Conservation (phyloP, 495 filamentous ascomycete species). For the Xylaria cubensis region DNA sequence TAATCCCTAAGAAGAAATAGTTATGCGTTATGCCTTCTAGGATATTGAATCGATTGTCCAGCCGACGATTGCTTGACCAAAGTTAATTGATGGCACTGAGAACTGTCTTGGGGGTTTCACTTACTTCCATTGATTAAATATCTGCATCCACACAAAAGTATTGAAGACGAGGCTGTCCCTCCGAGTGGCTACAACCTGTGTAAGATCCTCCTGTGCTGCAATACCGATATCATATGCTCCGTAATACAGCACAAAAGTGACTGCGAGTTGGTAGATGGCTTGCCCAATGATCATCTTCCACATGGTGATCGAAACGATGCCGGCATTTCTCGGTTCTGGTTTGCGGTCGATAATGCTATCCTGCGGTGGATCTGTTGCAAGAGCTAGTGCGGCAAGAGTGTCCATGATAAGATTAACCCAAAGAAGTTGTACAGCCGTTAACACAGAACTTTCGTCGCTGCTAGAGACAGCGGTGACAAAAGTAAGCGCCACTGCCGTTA, state of each 20-base stretch:
- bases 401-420: slow-evolving; percentile 98
- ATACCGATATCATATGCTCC: slow-evolving; percentile 68
- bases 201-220: slow-evolving; percentile 40
- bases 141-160: slow-evolving; percentile 96
- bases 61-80: slow-evolving; percentile 70
- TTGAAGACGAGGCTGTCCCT: slow-evolving; percentile 86
- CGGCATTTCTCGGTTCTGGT: slow-evolving; percentile 78
- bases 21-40: slow-evolving; percentile 81
- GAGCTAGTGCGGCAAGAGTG: slow-evolving; percentile 83
- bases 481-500: slow-evolving; percentile 83
- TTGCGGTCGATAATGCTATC: slow-evolving; percentile 81
- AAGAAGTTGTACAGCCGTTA: slow-evolving; percentile 85
- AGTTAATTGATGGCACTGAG: slow-evolving; percentile 39
- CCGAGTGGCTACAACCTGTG: slow-evolving; percentile 42
- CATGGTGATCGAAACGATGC: slow-evolving; percentile 84
- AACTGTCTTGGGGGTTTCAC: slow-evolving; percentile 35
- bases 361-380: slow-evolving; percentile 84
- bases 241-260: slow-evolving; percentile 83
- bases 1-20: slow-evolving; percentile 84
- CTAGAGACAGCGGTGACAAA: slow-evolving; percentile 84
- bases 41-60: slow-evolving; percentile 90
- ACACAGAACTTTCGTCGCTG: slow-evolving; percentile 67
- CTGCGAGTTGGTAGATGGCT: slow-evolving; percentile 77
- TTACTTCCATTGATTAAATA: slow-evolving; percentile 94
- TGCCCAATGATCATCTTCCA: slow-evolving; percentile 97